These are phyloP conservation scores for Chrysoporthe cubensis DNA, from an alignment of 2,329 filamentous ascomycete genomes.

Conservation along the genomic window DNA sequence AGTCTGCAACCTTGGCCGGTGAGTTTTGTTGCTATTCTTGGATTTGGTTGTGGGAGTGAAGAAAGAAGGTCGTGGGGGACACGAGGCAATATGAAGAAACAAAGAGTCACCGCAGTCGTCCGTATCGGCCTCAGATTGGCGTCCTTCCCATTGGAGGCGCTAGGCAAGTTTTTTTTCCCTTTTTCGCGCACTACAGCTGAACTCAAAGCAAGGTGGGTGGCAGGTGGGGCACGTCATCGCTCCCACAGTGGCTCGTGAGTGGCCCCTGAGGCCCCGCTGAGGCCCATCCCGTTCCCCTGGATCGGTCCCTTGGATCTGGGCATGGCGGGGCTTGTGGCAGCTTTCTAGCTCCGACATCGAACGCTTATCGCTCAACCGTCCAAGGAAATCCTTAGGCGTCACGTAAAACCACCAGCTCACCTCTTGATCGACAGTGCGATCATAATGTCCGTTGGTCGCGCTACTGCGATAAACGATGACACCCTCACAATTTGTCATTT, in stretches of 20 bases:
- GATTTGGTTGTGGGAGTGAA: slow-evolving; percentile 16
- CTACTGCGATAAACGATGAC: neutral
- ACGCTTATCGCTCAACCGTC: slow-evolving; percentile 13
- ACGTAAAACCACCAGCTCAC: slow-evolving; percentile 4
- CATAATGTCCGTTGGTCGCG: neutral
- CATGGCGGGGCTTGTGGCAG: slow-evolving; percentile 13
- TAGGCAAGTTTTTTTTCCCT: slow-evolving; percentile 12
- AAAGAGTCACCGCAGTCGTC: slow-evolving; percentile 15
- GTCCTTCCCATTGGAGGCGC: slow-evolving; percentile 1
- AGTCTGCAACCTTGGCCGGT: slow-evolving; percentile 1
- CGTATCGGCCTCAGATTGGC: slow-evolving; percentile 10
- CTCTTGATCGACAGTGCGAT: neutral
- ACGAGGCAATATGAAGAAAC: slow-evolving; percentile 7
- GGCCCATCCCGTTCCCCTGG: neutral
- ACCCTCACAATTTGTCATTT: too few relatives aligned
- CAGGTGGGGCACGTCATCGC: slow-evolving; percentile 9
- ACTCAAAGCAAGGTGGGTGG: neutral
- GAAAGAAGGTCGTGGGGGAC: neutral
- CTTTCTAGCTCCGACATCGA: slow-evolving; percentile 22
- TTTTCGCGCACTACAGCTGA: neutral
- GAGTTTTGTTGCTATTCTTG: slow-evolving; percentile 11
- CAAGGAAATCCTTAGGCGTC: neutral
- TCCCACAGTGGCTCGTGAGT: neutral
- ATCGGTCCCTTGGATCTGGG: slow-evolving; percentile 18
- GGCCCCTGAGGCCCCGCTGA: neutral